Conservation (phyloP, 495 filamentous ascomycete species). For the Cercophora samala region DNA sequence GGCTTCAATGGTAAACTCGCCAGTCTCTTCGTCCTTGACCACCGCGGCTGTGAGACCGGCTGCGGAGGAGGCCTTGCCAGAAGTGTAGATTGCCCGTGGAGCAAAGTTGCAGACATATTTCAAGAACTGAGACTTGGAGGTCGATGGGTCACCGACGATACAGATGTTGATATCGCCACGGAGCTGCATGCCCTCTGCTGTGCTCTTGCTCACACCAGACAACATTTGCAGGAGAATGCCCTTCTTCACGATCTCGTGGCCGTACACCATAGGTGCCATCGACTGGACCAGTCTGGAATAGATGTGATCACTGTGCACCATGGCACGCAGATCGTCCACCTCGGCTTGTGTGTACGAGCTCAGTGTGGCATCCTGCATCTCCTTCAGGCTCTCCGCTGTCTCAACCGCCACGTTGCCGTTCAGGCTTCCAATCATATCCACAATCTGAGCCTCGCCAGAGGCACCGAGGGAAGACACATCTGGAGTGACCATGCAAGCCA, state of each 20-base stretch:
- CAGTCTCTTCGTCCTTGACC: slow-evolving; percentile 96
- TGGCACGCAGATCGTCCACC: slow-evolving; percentile 83
- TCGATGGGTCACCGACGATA: slow-evolving; percentile 97
- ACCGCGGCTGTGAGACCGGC: slow-evolving; percentile 97
- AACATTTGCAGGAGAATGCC: slow-evolving; percentile 90
- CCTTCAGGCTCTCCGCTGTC: slow-evolving; percentile 64
- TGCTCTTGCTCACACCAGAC: slow-evolving; percentile 86
- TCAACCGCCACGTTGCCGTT: slow-evolving; percentile 66
- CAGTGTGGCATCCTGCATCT: slow-evolving; percentile 83
- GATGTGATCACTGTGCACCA: slow-evolving; percentile 94
- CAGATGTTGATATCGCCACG: slow-evolving; percentile 98
- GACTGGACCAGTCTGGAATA: slow-evolving; percentile 92
- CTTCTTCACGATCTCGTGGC: slow-evolving; percentile 97
- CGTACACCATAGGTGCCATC: slow-evolving; percentile 95
- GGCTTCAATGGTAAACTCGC: slow-evolving; percentile 97
- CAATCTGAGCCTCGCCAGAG: slow-evolving; percentile 40
- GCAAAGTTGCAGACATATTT: slow-evolving; percentile 97
- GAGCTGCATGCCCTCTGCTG: slow-evolving; percentile 86
- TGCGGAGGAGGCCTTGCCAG: slow-evolving; percentile 94
- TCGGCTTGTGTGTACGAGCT: slow-evolving; percentile 77
- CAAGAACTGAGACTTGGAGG: slow-evolving; percentile 95
- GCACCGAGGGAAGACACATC: slow-evolving; percentile 72
- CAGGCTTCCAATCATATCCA: slow-evolving; percentile 76
- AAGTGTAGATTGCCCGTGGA: slow-evolving; percentile 95
- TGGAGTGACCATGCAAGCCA: slow-evolving; percentile 94